Percentiles rank a stretch among this genome's conserved stretches.
Evolutionary conservation across 2,329 filamentous ascomycete genomes (phyloP).

Genomic region (Cladosporium sp.): DNA sequence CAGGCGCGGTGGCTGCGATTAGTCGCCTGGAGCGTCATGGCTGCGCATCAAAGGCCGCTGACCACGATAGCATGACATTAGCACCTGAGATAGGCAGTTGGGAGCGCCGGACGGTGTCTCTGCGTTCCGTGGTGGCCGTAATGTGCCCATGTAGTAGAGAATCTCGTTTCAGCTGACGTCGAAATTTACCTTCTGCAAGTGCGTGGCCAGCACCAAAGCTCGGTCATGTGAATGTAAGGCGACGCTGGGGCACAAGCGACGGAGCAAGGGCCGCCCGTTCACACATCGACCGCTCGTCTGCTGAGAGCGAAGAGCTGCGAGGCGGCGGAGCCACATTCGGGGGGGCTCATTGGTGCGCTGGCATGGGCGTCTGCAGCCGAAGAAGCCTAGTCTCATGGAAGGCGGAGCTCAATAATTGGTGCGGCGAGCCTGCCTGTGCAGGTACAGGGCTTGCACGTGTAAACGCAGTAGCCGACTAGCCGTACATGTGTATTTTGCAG

Average conservation of each 20-base stretch:
- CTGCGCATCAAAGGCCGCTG: slow-evolving; percentile 3
- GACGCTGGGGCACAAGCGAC: slow-evolving; percentile 15
- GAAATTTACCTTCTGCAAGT: slow-evolving; percentile 23
- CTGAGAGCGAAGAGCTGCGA: slow-evolving; percentile 8
- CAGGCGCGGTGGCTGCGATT: slow-evolving; percentile 10
- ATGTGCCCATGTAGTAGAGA: not conserved
- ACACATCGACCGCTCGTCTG: slow-evolving; percentile 9
- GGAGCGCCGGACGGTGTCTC: not conserved
- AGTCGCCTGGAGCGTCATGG: slow-evolving; percentile 2
- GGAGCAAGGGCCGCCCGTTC: slow-evolving; percentile 5
- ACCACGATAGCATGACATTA: slow-evolving; percentile 1
- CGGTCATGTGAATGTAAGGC: slow-evolving; percentile 23
- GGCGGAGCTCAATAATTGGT: slow-evolving; percentile 11
- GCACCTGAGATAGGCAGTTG: not conserved
- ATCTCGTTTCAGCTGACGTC: slow-evolving; percentile 20
- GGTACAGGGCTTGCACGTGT: slow-evolving; percentile 10
- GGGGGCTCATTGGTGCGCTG: slow-evolving; percentile 11
- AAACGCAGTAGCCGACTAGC: not conserved
- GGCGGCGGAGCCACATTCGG: slow-evolving; percentile 5
- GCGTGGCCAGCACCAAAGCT: slow-evolving; percentile 15
- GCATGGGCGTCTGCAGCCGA: slow-evolving; percentile 9
- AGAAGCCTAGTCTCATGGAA: slow-evolving; percentile 6
- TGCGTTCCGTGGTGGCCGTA: not conserved
- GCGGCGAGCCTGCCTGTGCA: not conserved
- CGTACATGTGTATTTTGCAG: not conserved